Conservation (phyloP, 148 eudicot species). For the Mesembryanthemum crystallinum region DNA sequence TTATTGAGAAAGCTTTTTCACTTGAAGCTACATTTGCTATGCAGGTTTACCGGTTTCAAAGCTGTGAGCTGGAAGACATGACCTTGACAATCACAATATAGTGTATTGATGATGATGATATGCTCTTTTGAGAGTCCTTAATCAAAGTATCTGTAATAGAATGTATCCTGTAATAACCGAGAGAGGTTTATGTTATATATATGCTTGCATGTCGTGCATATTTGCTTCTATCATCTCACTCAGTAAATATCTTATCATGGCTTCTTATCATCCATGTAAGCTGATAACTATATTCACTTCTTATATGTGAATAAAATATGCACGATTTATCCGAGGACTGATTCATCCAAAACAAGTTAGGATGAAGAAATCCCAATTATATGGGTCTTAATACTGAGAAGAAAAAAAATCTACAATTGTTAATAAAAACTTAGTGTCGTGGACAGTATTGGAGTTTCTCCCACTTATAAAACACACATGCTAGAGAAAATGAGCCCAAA, state of each 20-base stretch:
- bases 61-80: constrained; percentile 35
- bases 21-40: constrained; percentile 6
- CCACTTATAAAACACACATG: no score
- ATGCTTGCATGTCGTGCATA: not conserved
- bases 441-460: no score
- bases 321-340: no score
- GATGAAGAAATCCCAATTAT: no score
- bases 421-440: no score
- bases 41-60: constrained; percentile 79
- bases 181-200: constrained; percentile 4
- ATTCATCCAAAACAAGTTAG: no score
- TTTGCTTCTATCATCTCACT: not conserved
- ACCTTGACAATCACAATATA: not conserved
- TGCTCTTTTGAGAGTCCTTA: not conserved
- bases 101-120: not conserved
- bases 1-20: not conserved
- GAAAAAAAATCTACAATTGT: no score
- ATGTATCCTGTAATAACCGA: constrained; percentile 6
- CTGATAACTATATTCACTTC: not conserved
- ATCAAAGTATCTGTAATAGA: constrained; percentile 13
- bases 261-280: not conserved
- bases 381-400: no score
- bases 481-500: no score
- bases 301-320: no score
- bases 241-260: not conserved